Evolutionary conservation across 352 stramenopile species (phyloP).

Genomic region (Phytophthora meadii): DNA sequence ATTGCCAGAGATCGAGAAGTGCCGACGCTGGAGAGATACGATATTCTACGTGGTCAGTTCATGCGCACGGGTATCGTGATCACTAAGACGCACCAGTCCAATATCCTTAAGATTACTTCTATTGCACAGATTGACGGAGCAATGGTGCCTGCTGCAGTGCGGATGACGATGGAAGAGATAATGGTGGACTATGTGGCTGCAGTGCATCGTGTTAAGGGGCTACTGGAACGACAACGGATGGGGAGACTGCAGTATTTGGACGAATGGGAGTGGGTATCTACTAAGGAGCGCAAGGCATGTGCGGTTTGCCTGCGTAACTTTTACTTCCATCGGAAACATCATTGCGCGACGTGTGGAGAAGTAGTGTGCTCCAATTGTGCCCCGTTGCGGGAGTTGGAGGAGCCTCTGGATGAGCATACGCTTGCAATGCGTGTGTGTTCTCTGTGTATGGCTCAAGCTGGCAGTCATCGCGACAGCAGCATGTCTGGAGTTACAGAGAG

Average conservation of each 20-base stretch:
- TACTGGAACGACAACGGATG: constrained; percentile 82
- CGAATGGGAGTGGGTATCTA: constrained; percentile 80
- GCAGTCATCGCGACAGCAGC: constrained; percentile 34
- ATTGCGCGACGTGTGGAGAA: constrained; percentile 79
- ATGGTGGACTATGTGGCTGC: constrained; percentile 71
- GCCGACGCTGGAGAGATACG: constrained; percentile 67
- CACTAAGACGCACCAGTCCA: constrained; percentile 76
- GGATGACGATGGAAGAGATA: constrained; percentile 62
- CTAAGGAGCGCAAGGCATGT: constrained; percentile 78
- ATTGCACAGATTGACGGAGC: constrained; percentile 78
- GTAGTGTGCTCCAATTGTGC: constrained; percentile 81
- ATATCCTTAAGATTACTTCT: constrained; percentile 73
- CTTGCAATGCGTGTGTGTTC: constrained; percentile 73
- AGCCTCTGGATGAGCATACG: constrained; percentile 62
- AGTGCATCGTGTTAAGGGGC: constrained; percentile 59
- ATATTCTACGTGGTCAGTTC: constrained; percentile 63
- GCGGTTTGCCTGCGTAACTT: constrained; percentile 81
- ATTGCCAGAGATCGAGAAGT: constrained; percentile 69
- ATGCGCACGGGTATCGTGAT: constrained; percentile 76
- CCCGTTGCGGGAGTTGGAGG: constrained; percentile 74
- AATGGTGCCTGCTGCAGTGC: constrained; percentile 34
- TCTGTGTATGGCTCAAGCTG: constrained; percentile 62
- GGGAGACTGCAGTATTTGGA: constrained; percentile 77
- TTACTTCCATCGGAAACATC: constrained; percentile 82
- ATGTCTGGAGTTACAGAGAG: constrained; percentile 32